These are phyloP conservation scores for Sanghuangporus sanghuang DNA, from an alignment of 1,284 basidiomycete genomes.

Conservation along the genomic window DNA sequence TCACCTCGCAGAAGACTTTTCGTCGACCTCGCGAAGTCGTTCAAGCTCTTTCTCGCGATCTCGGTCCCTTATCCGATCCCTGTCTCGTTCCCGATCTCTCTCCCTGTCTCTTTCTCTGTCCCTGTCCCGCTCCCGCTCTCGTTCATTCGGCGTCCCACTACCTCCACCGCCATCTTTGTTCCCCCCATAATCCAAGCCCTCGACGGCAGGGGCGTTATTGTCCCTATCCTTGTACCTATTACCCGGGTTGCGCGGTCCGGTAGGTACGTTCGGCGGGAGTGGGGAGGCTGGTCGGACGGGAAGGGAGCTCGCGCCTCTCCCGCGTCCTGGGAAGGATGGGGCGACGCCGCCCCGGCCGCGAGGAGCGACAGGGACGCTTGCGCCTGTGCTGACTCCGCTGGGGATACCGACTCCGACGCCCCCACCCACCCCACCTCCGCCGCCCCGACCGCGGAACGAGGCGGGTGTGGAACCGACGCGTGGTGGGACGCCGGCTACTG, in stretches of 20 bases:
- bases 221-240: slow-evolving; percentile 74
- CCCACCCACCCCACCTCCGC: slow-evolving; percentile 30
- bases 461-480: slow-evolving; percentile 38
- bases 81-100: background rate
- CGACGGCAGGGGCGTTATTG: slow-evolving; percentile 72
- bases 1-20: background rate
- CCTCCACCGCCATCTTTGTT: slow-evolving; percentile 25
- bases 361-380: slow-evolving; percentile 18
- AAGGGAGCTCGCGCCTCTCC: slow-evolving; percentile 23
- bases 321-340: slow-evolving; percentile 16
- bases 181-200: slow-evolving; percentile 70
- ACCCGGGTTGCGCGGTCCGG: slow-evolving; percentile 71
- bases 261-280: slow-evolving; percentile 76
- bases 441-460: slow-evolving; percentile 51
- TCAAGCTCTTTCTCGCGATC: background rate
- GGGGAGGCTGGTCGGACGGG: slow-evolving; percentile 70
- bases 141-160: background rate
- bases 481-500: slow-evolving; percentile 21
- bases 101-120: background rate
- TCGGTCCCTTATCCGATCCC: background rate
- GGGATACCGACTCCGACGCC: slow-evolving; percentile 16
- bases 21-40: background rate
- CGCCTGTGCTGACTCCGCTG: slow-evolving; percentile 34
- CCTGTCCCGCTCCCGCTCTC: background rate
- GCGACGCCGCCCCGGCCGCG: slow-evolving; percentile 34